phyloP scores from a whole-genome alignment of 2,329 filamentous ascomycete species.

The Alternaria gaisen region DNA sequence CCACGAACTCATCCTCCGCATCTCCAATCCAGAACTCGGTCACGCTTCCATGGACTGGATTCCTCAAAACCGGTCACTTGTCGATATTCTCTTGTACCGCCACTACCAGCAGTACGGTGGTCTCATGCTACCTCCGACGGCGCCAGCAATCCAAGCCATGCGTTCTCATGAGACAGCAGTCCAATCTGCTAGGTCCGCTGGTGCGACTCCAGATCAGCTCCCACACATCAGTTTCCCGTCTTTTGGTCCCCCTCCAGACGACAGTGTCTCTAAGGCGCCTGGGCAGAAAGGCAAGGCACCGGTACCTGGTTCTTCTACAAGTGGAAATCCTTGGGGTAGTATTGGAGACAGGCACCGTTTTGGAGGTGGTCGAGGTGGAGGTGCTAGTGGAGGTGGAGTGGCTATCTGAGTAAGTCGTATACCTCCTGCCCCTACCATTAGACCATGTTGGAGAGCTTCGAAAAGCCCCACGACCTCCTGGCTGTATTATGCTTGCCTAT shows the following conservation, averaged over 20 bases:
- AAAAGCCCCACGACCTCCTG: not conserved
- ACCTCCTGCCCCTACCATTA: not conserved
- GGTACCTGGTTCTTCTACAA: not conserved
- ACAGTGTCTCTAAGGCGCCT: not conserved
- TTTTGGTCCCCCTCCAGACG: not conserved
- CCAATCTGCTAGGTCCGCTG: not conserved
- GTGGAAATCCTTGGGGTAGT: not conserved
- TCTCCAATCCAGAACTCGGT: slow-evolving; percentile 6
- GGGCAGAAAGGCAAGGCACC: not conserved
- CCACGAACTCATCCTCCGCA: slow-evolving; percentile 14
- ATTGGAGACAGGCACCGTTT: not conserved
- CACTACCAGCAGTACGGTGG: slow-evolving; percentile 21
- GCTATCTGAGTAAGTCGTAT: not conserved
- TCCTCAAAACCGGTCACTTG: slow-evolving; percentile 10
- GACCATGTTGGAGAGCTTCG: not conserved
- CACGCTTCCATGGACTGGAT: slow-evolving; percentile 12
- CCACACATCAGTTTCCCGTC: not conserved
- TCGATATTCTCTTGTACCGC: slow-evolving; percentile 12
- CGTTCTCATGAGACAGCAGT: not conserved
- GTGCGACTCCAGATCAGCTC: not conserved
- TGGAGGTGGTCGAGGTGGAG: not conserved
- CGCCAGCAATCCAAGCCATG: not conserved
- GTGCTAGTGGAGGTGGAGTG: not conserved
- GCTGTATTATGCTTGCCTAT: not conserved
- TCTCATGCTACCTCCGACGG: slow-evolving; percentile 14